Base-by-base conservation (phyloP, 2,329 filamentous ascomycete genomes). In the Claviceps arundinis region DNA sequence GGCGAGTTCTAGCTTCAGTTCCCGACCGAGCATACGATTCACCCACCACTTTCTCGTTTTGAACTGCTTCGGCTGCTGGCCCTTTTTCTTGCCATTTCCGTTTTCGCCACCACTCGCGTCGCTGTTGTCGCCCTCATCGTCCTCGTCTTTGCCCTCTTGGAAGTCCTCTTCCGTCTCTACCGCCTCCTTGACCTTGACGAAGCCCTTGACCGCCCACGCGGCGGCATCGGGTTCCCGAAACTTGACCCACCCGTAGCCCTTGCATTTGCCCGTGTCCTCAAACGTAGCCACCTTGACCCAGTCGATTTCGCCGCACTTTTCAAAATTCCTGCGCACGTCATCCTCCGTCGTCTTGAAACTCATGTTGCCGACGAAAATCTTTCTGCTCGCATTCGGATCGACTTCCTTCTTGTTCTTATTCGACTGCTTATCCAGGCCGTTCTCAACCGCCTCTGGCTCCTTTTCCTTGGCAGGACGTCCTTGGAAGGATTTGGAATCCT, bases 201-300 rank as follows among this genome's bases (percentile, higher is more conserved):
- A 96, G 1, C 91, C 91, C 64, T 82, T 84, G 57, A 95, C 89
- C 0, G 70, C 70, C 65, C 68, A 70, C 48, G 83, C 80, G 0
- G 89, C 89, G 0, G 85, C 79, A 52, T 87, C 82, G 11, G 90
- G 64, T 49, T 89, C 82, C 64, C 84, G 83, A 68, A 97, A 98
- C 56, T 87, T 87, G 55, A 98, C 82, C 90, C 93, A 98, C 5
- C 85, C 93, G 70, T 85, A 98, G 17, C 93, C 94, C 72, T 97
- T 97, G 74, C 93, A 98, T 72, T 97, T 98, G 44, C 93, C 93
- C 19, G 85, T 85, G 67, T 98, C 94, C 68, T 97, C 88, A 64
- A 98, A 98, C 0, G 90, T 95, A 2, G 93, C 93, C 58, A 97
- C 74, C 70, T 95, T 91, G 57, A 89, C 78, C 71, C 87, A 87